Base-by-base conservation (phyloP, 192 early-diverging fungal genomes). In the Mortierella alpina region DNA sequence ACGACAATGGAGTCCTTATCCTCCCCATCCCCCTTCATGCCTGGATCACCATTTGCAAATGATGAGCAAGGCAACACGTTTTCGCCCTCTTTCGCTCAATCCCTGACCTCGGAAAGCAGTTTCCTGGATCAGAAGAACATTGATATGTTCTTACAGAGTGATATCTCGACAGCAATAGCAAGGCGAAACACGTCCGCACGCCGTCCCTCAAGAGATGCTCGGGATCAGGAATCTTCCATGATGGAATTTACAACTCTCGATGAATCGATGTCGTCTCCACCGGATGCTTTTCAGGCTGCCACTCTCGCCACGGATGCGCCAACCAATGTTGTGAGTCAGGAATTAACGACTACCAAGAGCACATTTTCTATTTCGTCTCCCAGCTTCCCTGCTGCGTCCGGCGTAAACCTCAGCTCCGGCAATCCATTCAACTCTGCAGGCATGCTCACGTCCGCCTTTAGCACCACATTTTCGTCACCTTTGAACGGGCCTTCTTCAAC, bases 211-310 rank as follows among this genome's bases (percentile, higher is more conserved):
- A 68, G 59, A 54, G 74, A 70, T 22, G 23, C 58, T 54, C 7
- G 7, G 31, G 59, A 68, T n/a, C 62, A 63, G 2, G 70, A 71
- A 11, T 14, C 46, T 8, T 68, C 77, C 0, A 72, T 80, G 70
- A 68, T 80, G 69, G 70, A 80, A 47, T 80, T 80, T 40, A 80
- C 77, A 20, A 80, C 69, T 1, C 13, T 80, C 7, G 70, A 80
- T 20, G 70, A 80, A 23, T 58, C 77, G 7, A 72, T 80, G 70
- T 63, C 66, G 0, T 80, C 77, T 9, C 70, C 70, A 5, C 65
- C 67, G 39, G 70, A 72, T n/a, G 22, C 58, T 13, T 65, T 70
- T 48, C 20, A 45, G 6, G 18, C 65, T 2, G 51, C 69, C 15
- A 45, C 44, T 1, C 22, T 63, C 12, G 22, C 44, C 10, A 41